Evolutionary conservation across 2,329 filamentous ascomycete genomes (phyloP).

Genomic region (Corinectria fuckeliana): DNA sequence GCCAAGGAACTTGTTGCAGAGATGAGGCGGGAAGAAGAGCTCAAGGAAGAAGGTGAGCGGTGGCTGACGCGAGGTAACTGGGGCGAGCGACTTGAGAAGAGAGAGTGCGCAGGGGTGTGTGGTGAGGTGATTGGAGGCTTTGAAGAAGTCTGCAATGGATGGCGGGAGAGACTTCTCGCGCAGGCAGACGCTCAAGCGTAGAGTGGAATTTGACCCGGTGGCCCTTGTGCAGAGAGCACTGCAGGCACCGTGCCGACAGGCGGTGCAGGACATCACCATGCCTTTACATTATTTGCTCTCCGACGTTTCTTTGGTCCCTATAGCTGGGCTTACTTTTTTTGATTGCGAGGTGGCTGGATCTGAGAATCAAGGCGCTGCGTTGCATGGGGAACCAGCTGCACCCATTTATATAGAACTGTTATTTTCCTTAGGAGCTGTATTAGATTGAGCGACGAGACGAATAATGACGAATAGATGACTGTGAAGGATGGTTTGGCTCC

Average conservation of each 20-base stretch:
- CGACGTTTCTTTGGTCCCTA: conserved; percentile 11
- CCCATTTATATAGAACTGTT: conserved; percentile 29
- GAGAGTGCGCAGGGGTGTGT: conserved; percentile 86
- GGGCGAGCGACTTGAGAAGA: conserved; percentile 75
- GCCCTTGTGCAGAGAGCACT: conserved; percentile 3
- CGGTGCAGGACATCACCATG: conserved; percentile 23
- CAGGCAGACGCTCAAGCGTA: conserved; percentile 60
- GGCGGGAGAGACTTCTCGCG: conserved; percentile 77
- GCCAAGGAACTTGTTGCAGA: conserved; percentile 87
- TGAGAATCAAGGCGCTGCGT: conserved; percentile 26
- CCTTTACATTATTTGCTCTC: conserved; percentile 11
- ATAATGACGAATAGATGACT: conserved; percentile 27
- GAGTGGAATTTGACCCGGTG: background rate
- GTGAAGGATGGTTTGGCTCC: background rate
- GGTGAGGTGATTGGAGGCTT: conserved; percentile 90
- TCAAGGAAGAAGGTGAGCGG: conserved; percentile 79
- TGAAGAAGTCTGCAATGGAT: conserved; percentile 85
- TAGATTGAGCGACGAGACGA: conserved; percentile 31
- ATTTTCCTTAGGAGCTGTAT: conserved; percentile 30
- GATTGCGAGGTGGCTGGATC: conserved; percentile 19
- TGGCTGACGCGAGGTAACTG: conserved; percentile 86
- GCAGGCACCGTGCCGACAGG: conserved; percentile 8
- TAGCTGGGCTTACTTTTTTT: conserved; percentile 15
- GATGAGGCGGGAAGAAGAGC: conserved; percentile 81
- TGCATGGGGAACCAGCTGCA: conserved; percentile 19